Conservation (phyloP, 2,329 filamentous ascomycete genomes). For the Boeremia lycopersici region DNA sequence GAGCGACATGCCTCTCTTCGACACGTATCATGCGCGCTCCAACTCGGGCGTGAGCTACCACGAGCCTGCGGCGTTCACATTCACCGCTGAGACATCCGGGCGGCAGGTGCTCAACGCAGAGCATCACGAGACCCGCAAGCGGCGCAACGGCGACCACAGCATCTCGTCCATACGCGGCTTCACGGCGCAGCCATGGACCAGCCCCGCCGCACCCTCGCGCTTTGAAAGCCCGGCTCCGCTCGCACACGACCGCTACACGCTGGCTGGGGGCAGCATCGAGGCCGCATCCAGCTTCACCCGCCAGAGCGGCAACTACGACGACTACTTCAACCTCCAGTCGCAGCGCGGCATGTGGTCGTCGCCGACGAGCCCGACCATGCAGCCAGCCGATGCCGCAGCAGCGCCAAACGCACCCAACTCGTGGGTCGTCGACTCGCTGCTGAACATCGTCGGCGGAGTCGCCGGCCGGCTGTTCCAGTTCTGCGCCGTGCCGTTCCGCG, state of each 20-base stretch:
- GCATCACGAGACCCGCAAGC: slow-evolving; percentile 42
- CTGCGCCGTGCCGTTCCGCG: slow-evolving; percentile 75
- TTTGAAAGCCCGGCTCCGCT: slow-evolving; percentile 51
- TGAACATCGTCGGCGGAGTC: slow-evolving; percentile 68
- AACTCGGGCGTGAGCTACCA: slow-evolving; percentile 25
- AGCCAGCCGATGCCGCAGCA: slow-evolving; percentile 20
- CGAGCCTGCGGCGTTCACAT: slow-evolving; percentile 30
- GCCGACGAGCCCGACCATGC: slow-evolving; percentile 33
- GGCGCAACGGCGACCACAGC: slow-evolving; percentile 25
- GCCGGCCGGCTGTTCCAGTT: slow-evolving; percentile 85
- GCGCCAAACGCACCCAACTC: slow-evolving; percentile 25
- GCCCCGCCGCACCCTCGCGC: slow-evolving; percentile 28
- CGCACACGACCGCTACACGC: slow-evolving; percentile 58
- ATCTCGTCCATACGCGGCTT: slow-evolving; percentile 20
- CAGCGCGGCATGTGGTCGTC: slow-evolving; percentile 46
- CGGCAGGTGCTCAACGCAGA: slow-evolving; percentile 38
- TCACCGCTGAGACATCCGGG: slow-evolving; percentile 32
- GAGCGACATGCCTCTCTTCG: slow-evolving; percentile 39
- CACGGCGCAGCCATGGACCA: slow-evolving; percentile 27
- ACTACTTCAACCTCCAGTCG: slow-evolving; percentile 47
- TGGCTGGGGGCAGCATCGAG: slow-evolving; percentile 57
- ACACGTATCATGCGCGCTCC: slow-evolving; percentile 25
- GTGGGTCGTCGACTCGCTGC: slow-evolving; percentile 51
- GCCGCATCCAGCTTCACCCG: slow-evolving; percentile 50
- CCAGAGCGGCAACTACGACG: slow-evolving; percentile 50